Base-by-base conservation (phyloP, 2,329 filamentous ascomycete genomes). In the Exophiala sideris region DNA sequence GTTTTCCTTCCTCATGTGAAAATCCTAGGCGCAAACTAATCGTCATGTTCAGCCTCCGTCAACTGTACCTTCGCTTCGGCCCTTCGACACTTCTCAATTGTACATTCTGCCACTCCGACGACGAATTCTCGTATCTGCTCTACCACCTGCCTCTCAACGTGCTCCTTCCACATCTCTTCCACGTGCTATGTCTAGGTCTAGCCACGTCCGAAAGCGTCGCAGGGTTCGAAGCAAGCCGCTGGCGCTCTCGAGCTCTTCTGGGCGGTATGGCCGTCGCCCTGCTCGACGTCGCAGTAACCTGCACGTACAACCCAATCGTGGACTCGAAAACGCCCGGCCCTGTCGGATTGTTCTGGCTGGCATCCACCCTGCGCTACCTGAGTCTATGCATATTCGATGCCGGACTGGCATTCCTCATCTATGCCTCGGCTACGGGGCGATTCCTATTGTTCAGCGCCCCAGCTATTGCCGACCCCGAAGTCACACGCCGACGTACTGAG, bases 11-110 rank as follows among this genome's bases (percentile, higher is more conserved):
- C 18, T 18, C 18, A 7, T 6, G 34, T 7, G 6, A 11, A 24
- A 18, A n/a, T 5, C 1, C 35, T 5, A 3, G 35, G 11, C 14
- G 3, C 33, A 11, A 38, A 16, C 35, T 38, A 10, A 38, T 7
- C 42, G 4, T 29, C 42, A 6, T 14, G 6, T 18, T 3, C 18
- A 63, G 60, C n/a, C 47, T 62, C n/a, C 60, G 63, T 1, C 80
- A 94, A 55, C 77, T 95, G 6, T 97, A 96, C 73, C 79, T 95
- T 48, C 84, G 87, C 55, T 95, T 84, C 71, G 94, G 94, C 2
- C 89, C 91, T 0, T 78, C 82, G 33, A 83, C 86, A 7, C 70
- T 97, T 35, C 77, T 85, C 18, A 77, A 83, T 54, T 97, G 91
- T 70, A 80, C 83, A n/a, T 96, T 95, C 74, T 96, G 91, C 79